Percentiles rank a stretch among this genome's conserved stretches.
phyloP scores from a whole-genome alignment of 768 basidiomycete species.

The Dacryopinax spathularia region DNA sequence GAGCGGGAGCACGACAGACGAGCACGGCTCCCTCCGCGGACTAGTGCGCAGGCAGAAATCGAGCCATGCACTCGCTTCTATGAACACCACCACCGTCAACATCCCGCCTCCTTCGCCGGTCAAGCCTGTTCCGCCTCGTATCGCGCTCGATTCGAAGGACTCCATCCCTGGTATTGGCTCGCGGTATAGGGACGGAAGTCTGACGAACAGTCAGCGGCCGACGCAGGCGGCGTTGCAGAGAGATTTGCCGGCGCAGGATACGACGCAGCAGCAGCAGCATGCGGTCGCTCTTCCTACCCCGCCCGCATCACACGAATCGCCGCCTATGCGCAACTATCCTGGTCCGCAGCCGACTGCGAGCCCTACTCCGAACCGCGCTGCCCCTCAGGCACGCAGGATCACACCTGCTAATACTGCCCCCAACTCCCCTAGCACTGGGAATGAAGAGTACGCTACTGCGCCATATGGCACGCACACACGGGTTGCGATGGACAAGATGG shows the following conservation, averaged over 20 bases:
- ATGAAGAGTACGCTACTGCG: background rate
- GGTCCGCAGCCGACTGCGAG: background rate
- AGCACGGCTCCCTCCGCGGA: background rate
- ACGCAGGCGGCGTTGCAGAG: background rate
- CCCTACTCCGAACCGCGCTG: background rate
- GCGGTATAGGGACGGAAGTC: background rate
- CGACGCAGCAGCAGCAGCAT: too few relatives aligned
- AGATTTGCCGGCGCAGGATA: background rate
- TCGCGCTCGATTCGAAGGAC: background rate
- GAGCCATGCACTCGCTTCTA: background rate
- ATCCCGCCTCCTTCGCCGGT: background rate
- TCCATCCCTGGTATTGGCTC: background rate
- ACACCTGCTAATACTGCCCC: background rate
- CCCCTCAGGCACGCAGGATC: background rate
- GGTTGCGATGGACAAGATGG: background rate
- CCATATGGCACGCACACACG: background rate
- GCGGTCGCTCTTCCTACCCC: background rate
- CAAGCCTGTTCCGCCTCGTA: background rate
- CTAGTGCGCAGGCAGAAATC: slow-evolving; percentile 1
- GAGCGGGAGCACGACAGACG: background rate
- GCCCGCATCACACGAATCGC: background rate
- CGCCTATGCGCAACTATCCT: background rate
- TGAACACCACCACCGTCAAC: background rate
- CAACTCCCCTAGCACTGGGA: background rate
- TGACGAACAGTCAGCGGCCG: background rate